A percentile compares a stretch with the other conserved stretches of the same genome.
phyloP scores from a whole-genome alignment of 371 early-diverging fungal species.

The Mucor racemosus region DNA sequence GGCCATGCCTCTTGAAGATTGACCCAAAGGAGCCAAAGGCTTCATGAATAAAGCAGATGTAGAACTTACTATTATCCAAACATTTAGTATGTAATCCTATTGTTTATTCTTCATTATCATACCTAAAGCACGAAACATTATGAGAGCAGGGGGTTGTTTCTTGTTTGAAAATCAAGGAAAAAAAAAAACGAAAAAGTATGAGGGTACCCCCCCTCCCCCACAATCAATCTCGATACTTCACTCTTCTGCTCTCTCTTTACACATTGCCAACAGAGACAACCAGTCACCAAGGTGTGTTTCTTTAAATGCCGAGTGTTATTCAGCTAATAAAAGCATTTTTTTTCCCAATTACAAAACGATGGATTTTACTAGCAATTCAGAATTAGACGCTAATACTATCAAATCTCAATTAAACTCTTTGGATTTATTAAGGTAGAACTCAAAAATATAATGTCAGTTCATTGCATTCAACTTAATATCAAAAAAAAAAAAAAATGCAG shows the following conservation, averaged over 20 bases:
- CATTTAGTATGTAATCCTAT: neutral
- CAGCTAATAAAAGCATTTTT: neutral
- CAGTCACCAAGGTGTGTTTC: neutral
- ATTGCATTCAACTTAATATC: neutral
- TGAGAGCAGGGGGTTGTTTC: constrained; percentile 12
- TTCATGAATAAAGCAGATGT: constrained; percentile 24
- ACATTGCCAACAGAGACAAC: neutral
- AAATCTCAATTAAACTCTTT: constrained; percentile 23
- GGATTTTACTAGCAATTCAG: neutral
- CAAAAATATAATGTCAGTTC: neutral
- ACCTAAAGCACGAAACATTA: constrained; percentile 29
- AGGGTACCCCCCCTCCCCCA: neutral
- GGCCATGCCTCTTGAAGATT: constrained; percentile 46
- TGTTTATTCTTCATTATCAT: neutral
- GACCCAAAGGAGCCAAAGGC: constrained; percentile 35
- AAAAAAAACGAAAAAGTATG: constrained; percentile 3
- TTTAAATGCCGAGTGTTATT: neutral
- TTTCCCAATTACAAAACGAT: neutral
- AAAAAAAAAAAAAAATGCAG: neutral
- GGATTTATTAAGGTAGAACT: constrained; percentile 15
- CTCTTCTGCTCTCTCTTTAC: neutral
- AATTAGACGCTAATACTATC: neutral
- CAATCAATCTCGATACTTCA: neutral
- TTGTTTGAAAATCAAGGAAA: neutral
- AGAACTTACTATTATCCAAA: constrained; percentile 14